Base-by-base conservation (phyloP, 2,329 filamentous ascomycete genomes). In the Colletotrichum destructivum region DNA sequence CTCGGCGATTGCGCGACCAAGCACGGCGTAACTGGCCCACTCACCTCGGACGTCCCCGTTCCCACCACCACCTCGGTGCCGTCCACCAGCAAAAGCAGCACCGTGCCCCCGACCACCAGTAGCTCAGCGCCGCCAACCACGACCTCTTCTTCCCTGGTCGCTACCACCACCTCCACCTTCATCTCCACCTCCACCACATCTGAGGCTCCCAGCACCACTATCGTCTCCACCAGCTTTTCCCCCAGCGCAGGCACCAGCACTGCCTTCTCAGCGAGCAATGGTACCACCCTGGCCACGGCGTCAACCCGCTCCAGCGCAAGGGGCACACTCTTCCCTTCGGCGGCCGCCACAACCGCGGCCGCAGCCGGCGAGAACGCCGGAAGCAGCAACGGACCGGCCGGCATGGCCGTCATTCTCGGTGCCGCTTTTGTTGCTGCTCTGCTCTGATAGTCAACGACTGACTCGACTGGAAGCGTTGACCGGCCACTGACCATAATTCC, bases 1-100 rank as follows among this genome's bases (percentile, higher is more conserved):
- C 83, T 90, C 60, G 80, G 80, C 35, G 80, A 86, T 56, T 92
- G 90, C 80, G 89, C 90, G 67, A 80, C 82, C 63, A 83, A 81
- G 40, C 87, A 86, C 75, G 81, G 79, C 55, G 80, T 88, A 65
- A 81, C 85, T 42, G 88, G 87, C 64, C 80, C 80, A 54, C 85
- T 91, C 66, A 80, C 83, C 62, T 84, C 84, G 61, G 82, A 86
- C 73, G 83, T 85, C 35, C 78, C 84, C 66, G 77, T 81, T 56
- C 79, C 82, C 12, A 80, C 79, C 13, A 76, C 82, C 35, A 74
- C 79, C 11, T 75, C 76, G 12, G 64, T 60, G n/a, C 56, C 64
- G 26, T 79, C 79, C 35, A 76, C 77, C 59, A 76, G 77, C 71
- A 76, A 78, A 38, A 76, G 79, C 56, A 77, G 77, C 60, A 70